Base-by-base conservation (phyloP, 2,329 filamentous ascomycete species). In the Alternaria alternata region DNA sequence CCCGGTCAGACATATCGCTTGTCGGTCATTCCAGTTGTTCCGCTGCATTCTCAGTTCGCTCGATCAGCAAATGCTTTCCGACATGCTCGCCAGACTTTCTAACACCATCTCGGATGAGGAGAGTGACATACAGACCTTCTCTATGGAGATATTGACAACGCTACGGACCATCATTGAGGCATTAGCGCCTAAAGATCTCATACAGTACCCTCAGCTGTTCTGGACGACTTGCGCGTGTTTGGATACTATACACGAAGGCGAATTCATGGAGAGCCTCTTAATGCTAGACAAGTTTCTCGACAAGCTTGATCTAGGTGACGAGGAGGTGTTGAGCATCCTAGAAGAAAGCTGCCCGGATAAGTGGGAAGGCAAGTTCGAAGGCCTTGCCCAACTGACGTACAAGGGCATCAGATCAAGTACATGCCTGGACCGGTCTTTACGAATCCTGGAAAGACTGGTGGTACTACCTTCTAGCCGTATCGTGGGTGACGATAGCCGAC, bases 51-150 rank as follows among this genome's bases (percentile, higher is more conserved):
- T 96, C 28, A 96, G 92, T 16, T 93, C 91, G 0, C 82, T 98
- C 22, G 94, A 99, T 73, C 93, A 96, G 68, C 85, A 89, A 58
- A 99, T 98, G 94, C 86, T 99, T 16, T 93, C 93, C 2, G 95
- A 99, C 72, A 99, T 99, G 93, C 87, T 99, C 22, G 94, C 92
- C 12, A 87, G 96, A 47, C 84, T 99, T 32, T 98, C 94, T 2
- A 99, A 98, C 77, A 99, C 95, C 0, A 95, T 99, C 70, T 94
- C 96, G 0, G 94, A 98, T 66, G 93, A 97, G 68, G 93, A 97
- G 72, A 87, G 80, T 55, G 94, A 98, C 79, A 96, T 97, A 54
- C 93, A 97, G 72, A 94, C 93, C 0, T 99, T 99, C 73, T 96
- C 95, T 0, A 94, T 98, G 90, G 96, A 99, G 75, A 98, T 99